Percentiles rank a stretch among this genome's conserved stretches.
Conservation (phyloP, 2,329 filamentous ascomycete genomes). For the Phyllosticta capitalensis region DNA sequence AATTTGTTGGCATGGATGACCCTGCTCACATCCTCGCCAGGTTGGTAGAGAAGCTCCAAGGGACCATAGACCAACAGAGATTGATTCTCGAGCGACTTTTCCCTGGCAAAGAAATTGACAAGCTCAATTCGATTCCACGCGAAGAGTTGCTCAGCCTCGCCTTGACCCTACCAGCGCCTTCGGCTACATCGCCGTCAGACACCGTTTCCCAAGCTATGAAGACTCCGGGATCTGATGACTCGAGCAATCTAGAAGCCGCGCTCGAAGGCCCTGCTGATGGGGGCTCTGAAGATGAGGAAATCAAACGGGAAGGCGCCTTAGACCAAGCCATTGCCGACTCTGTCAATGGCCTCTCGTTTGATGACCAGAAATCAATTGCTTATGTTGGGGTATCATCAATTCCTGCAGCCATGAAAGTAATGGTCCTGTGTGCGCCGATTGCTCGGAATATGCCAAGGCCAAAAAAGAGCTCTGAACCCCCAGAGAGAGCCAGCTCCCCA, state of each 20-base stretch:
- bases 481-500: conserved; percentile 27
- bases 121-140: conserved; percentile 29
- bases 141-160: conserved; percentile 38
- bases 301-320: conserved; percentile 31
- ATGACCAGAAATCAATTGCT: conserved; percentile 52
- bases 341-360: conserved; percentile 56
- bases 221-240: conserved; percentile 34
- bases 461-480: conserved; percentile 24
- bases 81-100: conserved; percentile 34
- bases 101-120: conserved; percentile 32
- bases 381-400: conserved; percentile 68
- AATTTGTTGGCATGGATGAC: conserved; percentile 35
- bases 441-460: conserved; percentile 38
- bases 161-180: conserved; percentile 29
- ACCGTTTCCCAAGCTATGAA: conserved; percentile 19
- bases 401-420: conserved; percentile 64
- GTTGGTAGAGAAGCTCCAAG: conserved; percentile 45
- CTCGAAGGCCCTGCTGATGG: conserved; percentile 62
- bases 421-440: conserved; percentile 47
- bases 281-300: conserved; percentile 60
- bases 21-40: conserved; percentile 49
- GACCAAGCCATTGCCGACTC: conserved; percentile 54
- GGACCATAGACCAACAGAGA: conserved; percentile 39
- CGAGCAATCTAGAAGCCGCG: conserved; percentile 42
- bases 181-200: conserved; percentile 11